Conservation (phyloP, 2,329 filamentous ascomycete genomes). For the Fusarium nurragi region DNA sequence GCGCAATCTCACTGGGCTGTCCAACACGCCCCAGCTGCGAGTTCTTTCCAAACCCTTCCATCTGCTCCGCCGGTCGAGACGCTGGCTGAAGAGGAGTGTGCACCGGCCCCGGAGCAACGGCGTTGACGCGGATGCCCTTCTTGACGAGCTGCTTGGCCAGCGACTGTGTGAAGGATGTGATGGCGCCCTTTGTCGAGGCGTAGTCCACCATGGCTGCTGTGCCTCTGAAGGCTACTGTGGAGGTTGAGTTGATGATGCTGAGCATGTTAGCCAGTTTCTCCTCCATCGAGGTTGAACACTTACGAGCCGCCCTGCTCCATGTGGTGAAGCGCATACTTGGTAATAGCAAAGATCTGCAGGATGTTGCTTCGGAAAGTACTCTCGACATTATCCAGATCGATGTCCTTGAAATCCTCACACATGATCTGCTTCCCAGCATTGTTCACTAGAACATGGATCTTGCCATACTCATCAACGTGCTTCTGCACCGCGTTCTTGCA, state of each 20-base stretch:
- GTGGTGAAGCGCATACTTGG: conserved; percentile 64
- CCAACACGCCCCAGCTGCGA: conserved; percentile 52
- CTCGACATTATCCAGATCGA: conserved; percentile 63
- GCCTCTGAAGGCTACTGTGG: conserved; percentile 64
- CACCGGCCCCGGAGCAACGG: conserved; percentile 55
- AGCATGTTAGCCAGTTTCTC: neutral
- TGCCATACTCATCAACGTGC: conserved; percentile 60
- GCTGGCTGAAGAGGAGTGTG: conserved; percentile 57
- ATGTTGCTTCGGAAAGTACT: conserved; percentile 67
- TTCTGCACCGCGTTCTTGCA: conserved; percentile 62
- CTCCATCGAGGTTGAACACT: conserved; percentile 25
- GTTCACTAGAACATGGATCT: conserved; percentile 64
- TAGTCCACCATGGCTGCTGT: conserved; percentile 63
- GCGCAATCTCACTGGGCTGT: conserved; percentile 57
- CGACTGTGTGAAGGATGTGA: conserved; percentile 64
- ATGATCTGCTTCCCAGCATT: conserved; percentile 67
- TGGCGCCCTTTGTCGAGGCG: conserved; percentile 66
- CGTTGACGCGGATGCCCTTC: conserved; percentile 66
- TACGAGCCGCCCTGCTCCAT: conserved; percentile 61
- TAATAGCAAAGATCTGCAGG: conserved; percentile 67
- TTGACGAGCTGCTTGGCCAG: conserved; percentile 62
- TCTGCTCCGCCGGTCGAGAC: conserved; percentile 54
- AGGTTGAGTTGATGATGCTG: conserved; percentile 67
- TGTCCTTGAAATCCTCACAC: conserved; percentile 62
- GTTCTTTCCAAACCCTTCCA: conserved; percentile 55